Evolutionary conservation across 176 grass and related monocot species (phyloP), one percentile per base, ranked within the genome.

Genomic region (Hyparrhenia diplandra): DNA sequence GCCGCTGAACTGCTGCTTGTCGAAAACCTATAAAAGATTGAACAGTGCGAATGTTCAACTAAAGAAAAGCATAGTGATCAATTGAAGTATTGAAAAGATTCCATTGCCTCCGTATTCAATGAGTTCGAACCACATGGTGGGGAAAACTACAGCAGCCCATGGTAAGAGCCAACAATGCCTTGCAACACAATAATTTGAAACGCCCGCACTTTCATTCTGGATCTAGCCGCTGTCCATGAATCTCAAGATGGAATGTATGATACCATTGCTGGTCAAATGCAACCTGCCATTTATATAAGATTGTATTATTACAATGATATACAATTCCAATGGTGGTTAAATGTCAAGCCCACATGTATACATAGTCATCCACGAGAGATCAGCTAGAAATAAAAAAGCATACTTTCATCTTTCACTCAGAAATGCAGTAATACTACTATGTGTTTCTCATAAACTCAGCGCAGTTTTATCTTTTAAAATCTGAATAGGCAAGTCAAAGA

Each of bases 151-250:
- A 45, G 92, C 86, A 57, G 95, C 90, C 95, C 92, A 98, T 43
- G 90, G 95, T 67, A 98, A 62, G 95, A 98, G 17, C 95, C 95
- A 75, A 98, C 95, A 85, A 98, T 95, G 64, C 95, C 95, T 84
- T 98, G 95, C 79, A 98, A 73, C 13, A 98, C 95, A 68, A 98
- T 98, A 70, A 98, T 98, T 85, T 98, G 95, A 91, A 98, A 98
- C 2, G 95, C 95, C 24, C 80, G 88, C 71, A 98, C 90, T 89
- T 89, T 95, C 84, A 91, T 94, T 24, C 95, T 88, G 51, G 92
- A 95, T 84, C 62, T 91, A 36, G 94, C 90, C 36, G 92, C 89
- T 76, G 88, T 88, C 90, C 84, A 92, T 35, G 95, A 98, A 82
- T 93, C 90, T 90, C 95, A 86, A 98, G 27, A 98, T 73, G 9